Conservation (phyloP, 768 basidiomycete species). For the Tylopilus rubrobrunneus region DNA sequence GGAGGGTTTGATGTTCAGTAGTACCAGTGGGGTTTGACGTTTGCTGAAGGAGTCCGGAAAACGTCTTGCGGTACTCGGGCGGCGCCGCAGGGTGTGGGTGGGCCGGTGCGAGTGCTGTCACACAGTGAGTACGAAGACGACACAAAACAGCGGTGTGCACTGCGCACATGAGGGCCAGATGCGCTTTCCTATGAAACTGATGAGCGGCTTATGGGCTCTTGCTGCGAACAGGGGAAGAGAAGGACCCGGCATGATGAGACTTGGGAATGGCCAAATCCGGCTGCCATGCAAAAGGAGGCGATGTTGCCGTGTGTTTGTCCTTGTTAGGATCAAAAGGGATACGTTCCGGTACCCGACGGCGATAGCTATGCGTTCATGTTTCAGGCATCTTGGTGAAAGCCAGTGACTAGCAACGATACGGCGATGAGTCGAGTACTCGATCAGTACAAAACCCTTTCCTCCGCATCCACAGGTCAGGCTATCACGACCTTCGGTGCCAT, state of each 20-base stretch:
- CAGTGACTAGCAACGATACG: background rate
- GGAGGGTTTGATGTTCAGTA: constrained; percentile 24
- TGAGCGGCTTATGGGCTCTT: constrained; percentile 54
- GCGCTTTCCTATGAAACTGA: constrained; percentile 61
- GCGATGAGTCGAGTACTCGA: constrained; percentile 15
- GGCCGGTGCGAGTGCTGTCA: constrained; percentile 35
- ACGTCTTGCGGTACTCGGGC: constrained; percentile 50
- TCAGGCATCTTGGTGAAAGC: background rate
- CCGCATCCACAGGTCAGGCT: constrained; percentile 3
- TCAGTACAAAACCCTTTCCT: constrained; percentile 19
- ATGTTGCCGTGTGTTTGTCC: constrained; percentile 13
- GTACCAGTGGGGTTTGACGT: constrained; percentile 13
- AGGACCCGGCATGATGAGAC: constrained; percentile 28
- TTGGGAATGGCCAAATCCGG: constrained; percentile 2
- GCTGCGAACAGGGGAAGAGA: constrained; percentile 36
- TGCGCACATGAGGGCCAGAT: constrained; percentile 44
- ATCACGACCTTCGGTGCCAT: constrained; percentile 15
- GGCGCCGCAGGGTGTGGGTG: constrained; percentile 68
- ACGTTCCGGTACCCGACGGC: constrained; percentile 2
- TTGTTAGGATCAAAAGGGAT: constrained; percentile 17
- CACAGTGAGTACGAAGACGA: constrained; percentile 12
- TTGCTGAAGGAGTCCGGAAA: constrained; percentile 42
- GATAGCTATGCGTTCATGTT: background rate
- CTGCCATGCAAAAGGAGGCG: background rate
- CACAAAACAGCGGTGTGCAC: constrained; percentile 8